Evolutionary conservation across 1,284 basidiomycete species (phyloP), one percentile per base, ranked within the genome.

Genomic region (Melampsora larici-populina): DNA sequence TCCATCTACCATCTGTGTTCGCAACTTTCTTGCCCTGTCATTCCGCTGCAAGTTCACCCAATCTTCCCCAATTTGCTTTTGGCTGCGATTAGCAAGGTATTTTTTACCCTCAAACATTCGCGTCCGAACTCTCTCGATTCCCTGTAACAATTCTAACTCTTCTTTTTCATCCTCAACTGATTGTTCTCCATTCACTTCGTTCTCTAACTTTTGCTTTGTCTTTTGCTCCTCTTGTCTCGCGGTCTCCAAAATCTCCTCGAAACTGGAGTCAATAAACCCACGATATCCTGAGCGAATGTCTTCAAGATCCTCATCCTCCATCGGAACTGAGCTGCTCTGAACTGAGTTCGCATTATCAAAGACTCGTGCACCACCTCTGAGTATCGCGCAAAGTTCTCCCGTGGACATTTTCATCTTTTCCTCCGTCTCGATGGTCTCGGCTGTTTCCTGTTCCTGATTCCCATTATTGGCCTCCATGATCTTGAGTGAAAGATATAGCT

Each of bases 401-500:
- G 49, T 21, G 15, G 65, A 67, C 66, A 76, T 68, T 33, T 55
- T 66, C 43, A 74, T 55, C 3, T 65, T 40, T 21, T 33, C 33
- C 63, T 65, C 63, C 15, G 33, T 21, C 26, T 64, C 63, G 4
- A 21, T 40, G n/a, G n/a, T 40, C 36, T 65, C 36, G 9, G 43
- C 85, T 83, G 88, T 82, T 7, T 89, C 84, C 79, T 89, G 88
- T n/a, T 81, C 83, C 80, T 79, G 79, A 60, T 82, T 77, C 7
- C 81, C 26, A 76, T 71, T 6, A 79, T 55, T 0, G 65, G 84
- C 84, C 43, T 85, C 85, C 86, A 89, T 88, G 76, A 89, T 86
- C 82, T 89, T 89, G 60, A 87, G 79, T 0, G 89, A 89, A 5
- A 89, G 85, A 82, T 89, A 89, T 2, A 89, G 84, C 81, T 89